Percentiles rank a stretch among this genome's conserved stretches.
These are phyloP conservation scores for Gomphus bonarii DNA, from an alignment of 1,284 basidiomycete species.

Conservation along the genomic window DNA sequence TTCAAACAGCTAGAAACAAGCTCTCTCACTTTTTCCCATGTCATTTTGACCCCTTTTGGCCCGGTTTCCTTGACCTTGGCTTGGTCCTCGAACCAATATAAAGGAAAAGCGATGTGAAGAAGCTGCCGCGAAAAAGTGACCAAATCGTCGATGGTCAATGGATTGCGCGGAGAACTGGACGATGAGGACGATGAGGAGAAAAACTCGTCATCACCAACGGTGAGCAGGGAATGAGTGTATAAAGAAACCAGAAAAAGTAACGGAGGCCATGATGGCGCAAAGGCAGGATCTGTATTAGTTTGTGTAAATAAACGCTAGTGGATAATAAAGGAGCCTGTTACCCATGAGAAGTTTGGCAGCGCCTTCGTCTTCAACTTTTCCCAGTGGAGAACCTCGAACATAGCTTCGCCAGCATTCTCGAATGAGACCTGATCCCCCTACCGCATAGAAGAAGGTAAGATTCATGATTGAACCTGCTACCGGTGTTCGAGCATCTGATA, in stretches of 20 bases:
- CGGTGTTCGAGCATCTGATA: background rate
- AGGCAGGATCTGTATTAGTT: conserved; percentile 29
- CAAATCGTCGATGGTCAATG: conserved; percentile 79
- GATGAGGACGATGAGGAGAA: conserved; percentile 37
- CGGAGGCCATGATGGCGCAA: conserved; percentile 44
- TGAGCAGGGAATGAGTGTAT: conserved; percentile 79
- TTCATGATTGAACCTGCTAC: conserved; percentile 21
- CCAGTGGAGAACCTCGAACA: conserved; percentile 49
- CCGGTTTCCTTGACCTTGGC: conserved; percentile 28
- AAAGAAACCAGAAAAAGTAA: conserved; percentile 77
- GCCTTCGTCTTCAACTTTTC: conserved; percentile 35
- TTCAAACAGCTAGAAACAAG: conserved; percentile 69
- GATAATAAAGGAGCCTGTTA: conserved; percentile 17
- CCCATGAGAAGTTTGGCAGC: conserved; percentile 28
- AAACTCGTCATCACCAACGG: conserved; percentile 97
- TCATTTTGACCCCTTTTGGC: conserved; percentile 35
- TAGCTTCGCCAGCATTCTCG: conserved; percentile 66
- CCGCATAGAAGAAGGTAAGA: conserved; percentile 34
- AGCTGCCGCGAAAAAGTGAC: conserved; percentile 56
- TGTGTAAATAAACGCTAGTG: conserved; percentile 7
- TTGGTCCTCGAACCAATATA: conserved; percentile 69
- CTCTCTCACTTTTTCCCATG: conserved; percentile 56
- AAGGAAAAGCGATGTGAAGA: conserved; percentile 68
- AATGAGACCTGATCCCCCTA: conserved; percentile 44
- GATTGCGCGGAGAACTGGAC: conserved; percentile 41